Percentiles rank a stretch among this genome's conserved stretches.
Conservation (phyloP, 352 stramenopile species). For the Pythium grandisporangium region DNA sequence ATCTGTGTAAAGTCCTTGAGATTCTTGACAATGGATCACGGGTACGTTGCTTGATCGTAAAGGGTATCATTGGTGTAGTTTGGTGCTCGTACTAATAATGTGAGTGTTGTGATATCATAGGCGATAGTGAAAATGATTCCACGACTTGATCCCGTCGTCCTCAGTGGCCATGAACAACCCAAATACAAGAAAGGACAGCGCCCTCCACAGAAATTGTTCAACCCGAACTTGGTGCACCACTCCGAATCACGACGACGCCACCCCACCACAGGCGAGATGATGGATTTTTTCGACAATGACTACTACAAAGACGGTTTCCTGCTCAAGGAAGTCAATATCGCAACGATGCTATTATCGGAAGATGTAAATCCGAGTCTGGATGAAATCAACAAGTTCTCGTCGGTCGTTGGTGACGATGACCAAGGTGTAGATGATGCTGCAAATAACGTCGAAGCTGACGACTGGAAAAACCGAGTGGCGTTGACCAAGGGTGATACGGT, state of each 20-base stretch:
- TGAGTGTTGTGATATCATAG: constrained; percentile 10
- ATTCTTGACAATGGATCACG: constrained; percentile 80
- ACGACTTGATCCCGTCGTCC: constrained; percentile 64
- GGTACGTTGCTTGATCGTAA: constrained; percentile 24
- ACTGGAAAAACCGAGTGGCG: constrained; percentile 87
- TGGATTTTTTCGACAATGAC: constrained; percentile 85
- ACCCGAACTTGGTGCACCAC: constrained; percentile 51
- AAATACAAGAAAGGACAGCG: constrained; percentile 88
- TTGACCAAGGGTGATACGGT: constrained; percentile 87
- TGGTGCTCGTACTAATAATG: no score
- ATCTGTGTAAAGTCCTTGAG: constrained; percentile 83
- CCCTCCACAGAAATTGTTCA: constrained; percentile 81
- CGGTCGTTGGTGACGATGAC: constrained; percentile 52
- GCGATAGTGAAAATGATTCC: constrained; percentile 84
- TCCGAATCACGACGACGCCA: constrained; percentile 57
- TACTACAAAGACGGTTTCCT: constrained; percentile 85
- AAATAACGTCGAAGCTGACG: constrained; percentile 61
- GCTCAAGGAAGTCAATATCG: constrained; percentile 83
- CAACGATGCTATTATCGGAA: constrained; percentile 77
- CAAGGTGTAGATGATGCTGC: constrained; percentile 57
- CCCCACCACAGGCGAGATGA: constrained; percentile 70
- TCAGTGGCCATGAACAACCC: constrained; percentile 61
- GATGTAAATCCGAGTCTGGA: constrained; percentile 82
- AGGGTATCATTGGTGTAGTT: no score
- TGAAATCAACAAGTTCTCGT: constrained; percentile 85